Conservation (phyloP, 2,329 filamentous ascomycete genomes). For the Mycosphaerelloides madeirae region DNA sequence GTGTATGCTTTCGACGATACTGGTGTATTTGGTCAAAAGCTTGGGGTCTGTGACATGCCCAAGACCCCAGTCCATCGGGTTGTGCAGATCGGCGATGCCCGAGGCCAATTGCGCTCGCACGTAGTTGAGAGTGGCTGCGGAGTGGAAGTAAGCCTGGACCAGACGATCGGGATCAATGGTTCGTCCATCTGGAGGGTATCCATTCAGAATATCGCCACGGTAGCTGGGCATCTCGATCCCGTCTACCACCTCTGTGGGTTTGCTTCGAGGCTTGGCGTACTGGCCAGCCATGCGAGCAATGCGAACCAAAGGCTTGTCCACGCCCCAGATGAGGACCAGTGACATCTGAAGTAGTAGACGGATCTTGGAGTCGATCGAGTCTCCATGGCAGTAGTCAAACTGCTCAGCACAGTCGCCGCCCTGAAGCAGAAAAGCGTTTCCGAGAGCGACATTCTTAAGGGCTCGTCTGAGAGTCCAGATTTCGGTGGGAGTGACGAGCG, state of each 20-base stretch:
- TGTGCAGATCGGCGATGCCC: conserved; percentile 89
- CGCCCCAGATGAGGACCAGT: conserved; percentile 86
- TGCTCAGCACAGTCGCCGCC: conserved; percentile 96
- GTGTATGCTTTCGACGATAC: conserved; percentile 78
- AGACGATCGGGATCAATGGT: conserved; percentile 77
- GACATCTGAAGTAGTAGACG: conserved; percentile 97
- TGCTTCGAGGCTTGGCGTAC: conserved; percentile 93
- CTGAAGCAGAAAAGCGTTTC: conserved; percentile 89
- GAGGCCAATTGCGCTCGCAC: conserved; percentile 76
- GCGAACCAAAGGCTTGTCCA: conserved; percentile 76
- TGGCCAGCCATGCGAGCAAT: conserved; percentile 93
- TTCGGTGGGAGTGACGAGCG: conserved; percentile 73
- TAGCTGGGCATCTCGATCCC: conserved; percentile 83
- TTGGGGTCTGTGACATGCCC: conserved; percentile 82
- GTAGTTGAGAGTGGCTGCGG: conserved; percentile 90
- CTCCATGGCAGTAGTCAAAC: conserved; percentile 90
- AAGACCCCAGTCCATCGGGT: conserved; percentile 88
- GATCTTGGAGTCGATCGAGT: conserved; percentile 90
- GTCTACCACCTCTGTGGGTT: conserved; percentile 74
- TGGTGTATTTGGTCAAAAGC: conserved; percentile 79
- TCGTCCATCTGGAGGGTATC: conserved; percentile 70
- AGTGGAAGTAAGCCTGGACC: conserved; percentile 91
- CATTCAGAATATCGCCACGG: conserved; percentile 92
- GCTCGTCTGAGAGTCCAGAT: conserved; percentile 74
- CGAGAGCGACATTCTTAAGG: conserved; percentile 79